Evolutionary conservation across 768 basidiomycete species (phyloP).

Genomic region (Boletales sp.): DNA sequence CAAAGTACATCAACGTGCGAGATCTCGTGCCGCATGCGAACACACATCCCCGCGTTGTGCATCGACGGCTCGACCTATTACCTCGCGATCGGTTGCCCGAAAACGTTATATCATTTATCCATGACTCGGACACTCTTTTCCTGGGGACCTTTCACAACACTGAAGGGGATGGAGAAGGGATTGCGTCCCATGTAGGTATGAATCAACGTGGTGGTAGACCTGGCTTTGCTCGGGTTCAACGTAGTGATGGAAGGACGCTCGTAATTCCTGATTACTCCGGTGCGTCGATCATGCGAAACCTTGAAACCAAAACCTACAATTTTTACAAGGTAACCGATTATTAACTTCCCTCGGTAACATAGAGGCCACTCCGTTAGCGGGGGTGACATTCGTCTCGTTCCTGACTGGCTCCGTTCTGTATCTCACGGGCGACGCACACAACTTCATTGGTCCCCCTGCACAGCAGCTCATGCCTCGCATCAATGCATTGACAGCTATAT

Average conservation of each 20-base stretch:
- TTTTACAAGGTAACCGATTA: conserved; percentile 50
- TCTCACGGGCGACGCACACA: conserved; percentile 55
- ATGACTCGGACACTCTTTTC: conserved; percentile 51
- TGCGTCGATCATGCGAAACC: conserved; percentile 1
- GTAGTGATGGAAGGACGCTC: conserved; percentile 51
- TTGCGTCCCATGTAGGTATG: conserved; percentile 61
- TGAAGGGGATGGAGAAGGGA: conserved; percentile 30
- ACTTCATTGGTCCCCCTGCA: conserved; percentile 40
- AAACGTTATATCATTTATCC: conserved; percentile 47
- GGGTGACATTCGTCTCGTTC: conserved; percentile 53
- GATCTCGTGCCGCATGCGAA: conserved; percentile 43
- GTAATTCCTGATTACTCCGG: conserved; percentile 64
- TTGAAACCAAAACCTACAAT: neutral
- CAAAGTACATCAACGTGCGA: conserved; percentile 63
- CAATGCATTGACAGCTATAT: conserved; percentile 46
- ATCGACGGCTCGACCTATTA: conserved; percentile 33
- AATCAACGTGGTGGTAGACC: conserved; percentile 62
- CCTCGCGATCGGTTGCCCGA: conserved; percentile 43
- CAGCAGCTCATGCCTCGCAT: conserved; percentile 54
- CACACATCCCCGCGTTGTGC: conserved; percentile 36
- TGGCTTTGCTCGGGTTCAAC: conserved; percentile 57
- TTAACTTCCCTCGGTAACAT: conserved; percentile 65
- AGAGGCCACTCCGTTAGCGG: conserved; percentile 54
- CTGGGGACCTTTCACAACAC: conserved; percentile 53
- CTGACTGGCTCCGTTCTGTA: conserved; percentile 58